phyloP scores from a whole-genome alignment of 2,329 filamentous ascomycete genomes.

The Aspergillus sp. region DNA sequence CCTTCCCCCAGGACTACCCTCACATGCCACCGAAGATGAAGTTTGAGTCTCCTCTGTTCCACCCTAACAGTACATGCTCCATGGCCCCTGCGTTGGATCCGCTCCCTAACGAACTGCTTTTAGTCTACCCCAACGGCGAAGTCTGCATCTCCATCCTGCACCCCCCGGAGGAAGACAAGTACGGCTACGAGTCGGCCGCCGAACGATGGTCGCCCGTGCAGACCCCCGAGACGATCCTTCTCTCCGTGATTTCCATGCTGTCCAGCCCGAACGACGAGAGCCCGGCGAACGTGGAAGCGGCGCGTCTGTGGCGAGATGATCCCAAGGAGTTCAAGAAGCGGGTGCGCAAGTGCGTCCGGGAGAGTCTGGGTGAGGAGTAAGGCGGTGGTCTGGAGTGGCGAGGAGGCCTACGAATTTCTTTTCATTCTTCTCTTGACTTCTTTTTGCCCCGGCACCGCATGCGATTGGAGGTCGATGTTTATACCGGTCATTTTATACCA shows the following conservation, averaged over 20 bases:
- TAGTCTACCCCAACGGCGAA: slow-evolving; percentile 77
- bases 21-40: slow-evolving; percentile 83
- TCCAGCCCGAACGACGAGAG: slow-evolving; percentile 92
- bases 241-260: slow-evolving; percentile 90
- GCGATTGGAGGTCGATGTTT: too few species aligned
- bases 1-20: slow-evolving; percentile 83
- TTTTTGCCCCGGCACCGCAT: too few species aligned
- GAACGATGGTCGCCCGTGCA: slow-evolving; percentile 96
- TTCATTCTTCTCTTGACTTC: slow-evolving; percentile 26
- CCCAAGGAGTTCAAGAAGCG: slow-evolving; percentile 71
- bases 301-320: slow-evolving; percentile 81
- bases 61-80: slow-evolving; percentile 69
- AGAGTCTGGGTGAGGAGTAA: slow-evolving; percentile 72
- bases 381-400: not conserved
- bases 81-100: not conserved
- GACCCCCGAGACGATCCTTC: slow-evolving; percentile 87
- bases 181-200: slow-evolving; percentile 83
- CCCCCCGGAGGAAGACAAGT: slow-evolving; percentile 88
- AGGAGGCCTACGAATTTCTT: not conserved
- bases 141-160: slow-evolving; percentile 98
- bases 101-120: not conserved
- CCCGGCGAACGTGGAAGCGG: slow-evolving; percentile 92
- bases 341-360: slow-evolving; percentile 74
- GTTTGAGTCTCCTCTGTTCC: slow-evolving; percentile 83
- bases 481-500: too few species aligned